phyloP scores from a whole-genome alignment of 2,329 filamentous ascomycete genomes.

The Fusarium albidum region DNA sequence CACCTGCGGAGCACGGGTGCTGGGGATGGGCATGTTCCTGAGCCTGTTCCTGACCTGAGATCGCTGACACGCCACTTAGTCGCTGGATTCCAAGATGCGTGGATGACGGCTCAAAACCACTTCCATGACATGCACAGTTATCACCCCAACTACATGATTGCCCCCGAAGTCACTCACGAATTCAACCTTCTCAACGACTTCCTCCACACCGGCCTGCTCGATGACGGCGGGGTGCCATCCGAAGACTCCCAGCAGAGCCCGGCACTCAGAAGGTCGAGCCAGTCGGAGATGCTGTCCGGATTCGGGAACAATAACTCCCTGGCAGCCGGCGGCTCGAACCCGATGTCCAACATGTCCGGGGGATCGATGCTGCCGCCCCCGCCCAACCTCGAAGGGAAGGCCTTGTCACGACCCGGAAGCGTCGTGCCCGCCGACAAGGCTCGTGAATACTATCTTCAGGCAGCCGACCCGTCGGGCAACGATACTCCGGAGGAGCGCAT shows the following conservation, averaged over 20 bases:
- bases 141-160: conserved; percentile 94
- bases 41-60: conserved; percentile 34
- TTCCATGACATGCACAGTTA: conserved; percentile 94
- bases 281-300: conserved; percentile 58
- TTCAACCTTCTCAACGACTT: conserved; percentile 98
- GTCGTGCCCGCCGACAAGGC: conserved; percentile 74
- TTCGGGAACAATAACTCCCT: conserved; percentile 53
- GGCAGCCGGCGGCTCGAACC: conserved; percentile 31
- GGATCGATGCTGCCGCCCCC: conserved; percentile 59
- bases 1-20: conserved; percentile 37
- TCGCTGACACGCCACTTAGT: conserved; percentile 60
- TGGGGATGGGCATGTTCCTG: conserved; percentile 30
- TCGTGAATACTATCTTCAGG: conserved; percentile 95
- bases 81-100: conserved; percentile 82
- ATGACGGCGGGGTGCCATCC: conserved; percentile 77
- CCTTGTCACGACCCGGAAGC: conserved; percentile 68
- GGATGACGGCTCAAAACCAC: conserved; percentile 76
- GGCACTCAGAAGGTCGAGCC: conserved; percentile 51
- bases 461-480: conserved; percentile 88
- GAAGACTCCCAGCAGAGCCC: conserved; percentile 66
- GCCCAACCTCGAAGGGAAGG: conserved; percentile 55
- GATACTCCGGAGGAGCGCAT: conserved; percentile 92
- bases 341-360: conserved; percentile 35
- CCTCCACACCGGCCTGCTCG: conserved; percentile 87
- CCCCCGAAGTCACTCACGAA: conserved; percentile 92